Evolutionary conservation across 1,284 basidiomycete species (phyloP).

Genomic region (Cutaneotrichosporon cutaneum): DNA sequence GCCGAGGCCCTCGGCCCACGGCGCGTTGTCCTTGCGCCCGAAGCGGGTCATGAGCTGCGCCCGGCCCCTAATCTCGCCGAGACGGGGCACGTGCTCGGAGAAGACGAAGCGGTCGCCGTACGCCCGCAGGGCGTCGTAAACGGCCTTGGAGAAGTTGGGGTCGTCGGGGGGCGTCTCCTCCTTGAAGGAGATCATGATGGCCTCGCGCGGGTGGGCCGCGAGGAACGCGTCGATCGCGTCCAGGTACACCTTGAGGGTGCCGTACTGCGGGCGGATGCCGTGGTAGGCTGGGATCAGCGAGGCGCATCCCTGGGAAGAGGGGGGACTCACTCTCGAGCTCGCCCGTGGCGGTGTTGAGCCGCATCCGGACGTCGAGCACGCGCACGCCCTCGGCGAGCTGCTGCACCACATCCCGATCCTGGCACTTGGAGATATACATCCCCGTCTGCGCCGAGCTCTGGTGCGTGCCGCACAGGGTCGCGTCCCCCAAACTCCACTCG

Average conservation of each 20-base stretch:
- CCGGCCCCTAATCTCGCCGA: slow-evolving; percentile 79
- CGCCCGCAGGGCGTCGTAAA: slow-evolving; percentile 63
- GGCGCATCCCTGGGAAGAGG: background rate
- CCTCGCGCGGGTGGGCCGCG: slow-evolving; percentile 63
- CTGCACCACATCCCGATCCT: slow-evolving; percentile 39
- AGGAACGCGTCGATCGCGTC: slow-evolving; percentile 64
- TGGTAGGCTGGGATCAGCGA: slow-evolving; percentile 65
- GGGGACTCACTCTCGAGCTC: slow-evolving; percentile 46
- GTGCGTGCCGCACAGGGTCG: slow-evolving; percentile 68
- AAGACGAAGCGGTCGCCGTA: slow-evolving; percentile 69
- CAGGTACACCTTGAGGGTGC: slow-evolving; percentile 61
- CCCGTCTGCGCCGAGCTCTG: slow-evolving; percentile 40
- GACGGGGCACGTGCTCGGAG: slow-evolving; percentile 68
- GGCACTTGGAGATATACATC: slow-evolving; percentile 50
- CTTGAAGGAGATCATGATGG: slow-evolving; percentile 78
- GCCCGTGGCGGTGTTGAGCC: slow-evolving; percentile 59
- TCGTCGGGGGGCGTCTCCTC: slow-evolving; percentile 61
- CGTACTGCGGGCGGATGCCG: slow-evolving; percentile 67
- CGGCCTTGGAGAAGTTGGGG: slow-evolving; percentile 62
- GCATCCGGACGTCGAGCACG: slow-evolving; percentile 74
- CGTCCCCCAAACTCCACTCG: slow-evolving; percentile 63
- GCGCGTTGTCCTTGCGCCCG: slow-evolving; percentile 61
- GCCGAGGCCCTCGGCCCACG: slow-evolving; percentile 59
- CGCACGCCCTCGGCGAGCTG: slow-evolving; percentile 62
- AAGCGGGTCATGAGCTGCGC: slow-evolving; percentile 80